These are phyloP conservation scores for Durotheca rogersii DNA, from an alignment of 495 filamentous ascomycete species.

Conservation along the genomic window DNA sequence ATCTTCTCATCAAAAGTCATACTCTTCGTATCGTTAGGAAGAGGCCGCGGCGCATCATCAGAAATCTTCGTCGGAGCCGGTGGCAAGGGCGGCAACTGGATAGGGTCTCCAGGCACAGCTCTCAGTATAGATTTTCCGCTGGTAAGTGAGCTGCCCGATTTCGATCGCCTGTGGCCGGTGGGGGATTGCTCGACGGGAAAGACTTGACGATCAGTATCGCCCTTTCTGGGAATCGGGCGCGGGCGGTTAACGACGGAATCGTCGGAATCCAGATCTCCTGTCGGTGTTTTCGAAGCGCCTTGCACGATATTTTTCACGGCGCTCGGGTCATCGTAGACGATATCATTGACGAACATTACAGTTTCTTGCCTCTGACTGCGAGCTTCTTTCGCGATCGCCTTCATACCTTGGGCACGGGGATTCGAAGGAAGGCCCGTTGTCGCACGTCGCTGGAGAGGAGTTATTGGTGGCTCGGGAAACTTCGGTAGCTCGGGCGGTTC, in stretches of 20 bases:
- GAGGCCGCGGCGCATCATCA: conserved; percentile 30
- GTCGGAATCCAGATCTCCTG: conserved; percentile 25
- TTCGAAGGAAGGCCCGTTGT: conserved; percentile 54
- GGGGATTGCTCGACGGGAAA: conserved; percentile 45
- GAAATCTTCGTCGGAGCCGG: conserved; percentile 43
- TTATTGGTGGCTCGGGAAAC: conserved; percentile 38
- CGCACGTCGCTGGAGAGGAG: conserved; percentile 46
- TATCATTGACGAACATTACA: conserved; percentile 55
- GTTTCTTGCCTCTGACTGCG: conserved; percentile 43
- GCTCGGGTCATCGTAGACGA: conserved; percentile 51
- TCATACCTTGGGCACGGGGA: conserved; percentile 47
- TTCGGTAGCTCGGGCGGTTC: conserved; percentile 22
- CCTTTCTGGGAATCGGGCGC: conserved; percentile 52
- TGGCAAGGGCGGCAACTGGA: conserved; percentile 48
- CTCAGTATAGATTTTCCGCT: conserved; percentile 47
- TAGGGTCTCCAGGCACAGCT: conserved; percentile 49
- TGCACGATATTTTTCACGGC: conserved; percentile 48
- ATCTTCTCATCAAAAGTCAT: conserved; percentile 58
- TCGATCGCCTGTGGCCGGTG: conserved; percentile 43
- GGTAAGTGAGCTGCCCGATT: conserved; percentile 45
- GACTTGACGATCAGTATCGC: conserved; percentile 40
- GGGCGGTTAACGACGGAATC: conserved; percentile 52
- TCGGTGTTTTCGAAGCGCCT: conserved; percentile 35
- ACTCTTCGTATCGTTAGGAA: conserved; percentile 52
- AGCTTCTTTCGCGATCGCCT: conserved; percentile 32